phyloP scores from a whole-genome alignment of 495 filamentous ascomycete genomes.

The Podospora comata region DNA sequence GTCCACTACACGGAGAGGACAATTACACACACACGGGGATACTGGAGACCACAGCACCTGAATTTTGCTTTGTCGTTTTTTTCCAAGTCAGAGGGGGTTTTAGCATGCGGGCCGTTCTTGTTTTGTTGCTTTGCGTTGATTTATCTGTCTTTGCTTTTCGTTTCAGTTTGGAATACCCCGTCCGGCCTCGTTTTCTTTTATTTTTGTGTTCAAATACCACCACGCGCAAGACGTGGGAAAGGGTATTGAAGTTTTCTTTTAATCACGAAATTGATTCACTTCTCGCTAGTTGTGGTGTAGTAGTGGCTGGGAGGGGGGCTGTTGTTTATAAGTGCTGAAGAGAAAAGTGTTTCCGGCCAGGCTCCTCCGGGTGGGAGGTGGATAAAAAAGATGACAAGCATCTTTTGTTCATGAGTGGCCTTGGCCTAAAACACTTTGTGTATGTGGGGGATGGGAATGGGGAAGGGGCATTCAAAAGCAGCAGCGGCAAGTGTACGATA shows the following conservation, averaged over 20 bases:
- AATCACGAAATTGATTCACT: background rate
- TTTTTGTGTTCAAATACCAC: background rate
- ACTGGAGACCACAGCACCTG: conserved; percentile 1
- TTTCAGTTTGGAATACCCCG: conserved; percentile 5
- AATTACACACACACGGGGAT: background rate
- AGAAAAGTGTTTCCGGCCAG: background rate
- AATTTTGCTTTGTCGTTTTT: conserved; percentile 10
- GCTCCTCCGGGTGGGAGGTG: background rate
- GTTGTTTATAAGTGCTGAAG: background rate
- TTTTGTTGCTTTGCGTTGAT: background rate
- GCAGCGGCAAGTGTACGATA: background rate
- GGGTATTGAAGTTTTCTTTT: background rate
- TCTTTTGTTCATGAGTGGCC: background rate
- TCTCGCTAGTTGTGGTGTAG: background rate
- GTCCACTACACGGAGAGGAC: background rate
- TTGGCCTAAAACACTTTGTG: background rate
- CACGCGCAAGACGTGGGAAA: background rate
- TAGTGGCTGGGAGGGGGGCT: background rate
- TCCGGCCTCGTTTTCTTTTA: background rate
- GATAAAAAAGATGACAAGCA: background rate
- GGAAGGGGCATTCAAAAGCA: background rate
- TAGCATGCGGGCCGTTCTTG: background rate
- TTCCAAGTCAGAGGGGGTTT: background rate
- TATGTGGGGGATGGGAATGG: background rate
- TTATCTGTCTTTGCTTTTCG: background rate